Evolutionary conservation across 352 stramenopile species (phyloP), one percentile per base, ranked within the genome.

Genomic region (Globisporangium splendens): DNA sequence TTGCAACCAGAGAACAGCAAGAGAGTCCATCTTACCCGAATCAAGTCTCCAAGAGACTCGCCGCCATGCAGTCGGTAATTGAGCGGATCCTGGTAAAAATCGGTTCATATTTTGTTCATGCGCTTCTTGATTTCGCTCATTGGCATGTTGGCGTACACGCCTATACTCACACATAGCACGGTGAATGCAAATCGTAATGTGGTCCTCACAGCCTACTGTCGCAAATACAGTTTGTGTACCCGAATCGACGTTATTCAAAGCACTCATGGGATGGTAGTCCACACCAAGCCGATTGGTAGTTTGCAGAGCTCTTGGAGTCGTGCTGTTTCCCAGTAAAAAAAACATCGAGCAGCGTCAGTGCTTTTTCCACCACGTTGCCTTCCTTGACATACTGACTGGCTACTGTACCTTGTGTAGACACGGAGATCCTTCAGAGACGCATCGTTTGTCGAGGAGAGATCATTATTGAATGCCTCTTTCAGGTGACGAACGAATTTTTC

Each of bases 21-120:
- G n/a, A 22, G 42, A 59, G 14, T 20, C 7, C 42, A 17, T n/a
- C 70, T 15, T 61, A 81, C 72, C 39, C 69, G 69, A 48, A 79
- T 64, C 38, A 81, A 60, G 60, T 81, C 70, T 18, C 67, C 69
- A 18, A 81, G 68, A 20, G 72, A 81, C 43, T 81, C 72, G 14
- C 72, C 72, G 17, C 70, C 72, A 38, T 81, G 70, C 15, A 79
- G 56, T 21, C 72, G 72, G 52, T 78, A 81, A 52, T 77, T 81
- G 48, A 81, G 69, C 2, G 72, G 72, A 15, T 81, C 72, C n/a
- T 63, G 61, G 20, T 68, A 77, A 51, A 77, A 81, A 33, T 78
- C 67, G 31, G 56, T 61, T 47, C 68, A 68, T 22, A 74, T 57
- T 24, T 73, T 60, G 28, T 56, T 65, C 65, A 80, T 66, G 8